Conservation (phyloP, 2,329 filamentous ascomycete species). For the Aspergillus japonicus region DNA sequence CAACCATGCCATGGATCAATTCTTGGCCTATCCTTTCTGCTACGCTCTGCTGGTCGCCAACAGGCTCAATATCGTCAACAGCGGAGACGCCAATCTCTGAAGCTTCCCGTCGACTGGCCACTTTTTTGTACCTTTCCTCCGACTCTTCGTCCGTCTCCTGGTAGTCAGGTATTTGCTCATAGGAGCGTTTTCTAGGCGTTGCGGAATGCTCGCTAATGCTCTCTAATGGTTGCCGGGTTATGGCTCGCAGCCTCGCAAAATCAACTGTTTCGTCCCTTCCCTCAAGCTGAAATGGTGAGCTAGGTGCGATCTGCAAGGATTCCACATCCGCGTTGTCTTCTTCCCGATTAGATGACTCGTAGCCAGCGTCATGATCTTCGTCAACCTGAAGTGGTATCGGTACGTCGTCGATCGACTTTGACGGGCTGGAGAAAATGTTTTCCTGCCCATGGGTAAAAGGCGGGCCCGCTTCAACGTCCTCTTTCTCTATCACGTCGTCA, state of each 20-base stretch:
- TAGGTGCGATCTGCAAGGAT: conserved; percentile 27
- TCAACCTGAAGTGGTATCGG: conserved; percentile 14
- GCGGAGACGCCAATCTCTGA: conserved; percentile 28
- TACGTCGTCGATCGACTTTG: conserved; percentile 20
- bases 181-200: conserved; percentile 26
- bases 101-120: conserved; percentile 21
- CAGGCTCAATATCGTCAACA: conserved; percentile 28
- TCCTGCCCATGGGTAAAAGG: conserved; percentile 22
- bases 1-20: conserved; percentile 37
- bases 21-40: conserved; percentile 15
- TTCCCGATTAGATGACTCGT: conserved; percentile 20
- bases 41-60: conserved; percentile 19
- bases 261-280: conserved; percentile 37
- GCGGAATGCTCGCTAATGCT: conserved; percentile 12
- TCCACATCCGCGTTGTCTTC: conserved; percentile 24
- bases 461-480: conserved; percentile 17
- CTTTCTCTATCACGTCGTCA: conserved; percentile 16
- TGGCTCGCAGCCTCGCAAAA: conserved; percentile 21
- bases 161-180: conserved; percentile 20
- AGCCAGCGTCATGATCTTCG: conserved; percentile 15
- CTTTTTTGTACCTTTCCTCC: conserved; percentile 29
- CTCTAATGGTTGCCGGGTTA: conserved; percentile 14
- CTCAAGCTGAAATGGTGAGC: conserved; percentile 40
- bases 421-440: conserved; percentile 29
- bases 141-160: conserved; percentile 9